Evolutionary conservation across 495 filamentous ascomycete genomes (phyloP).

Genomic region (Talaromyces nanjingensis): DNA sequence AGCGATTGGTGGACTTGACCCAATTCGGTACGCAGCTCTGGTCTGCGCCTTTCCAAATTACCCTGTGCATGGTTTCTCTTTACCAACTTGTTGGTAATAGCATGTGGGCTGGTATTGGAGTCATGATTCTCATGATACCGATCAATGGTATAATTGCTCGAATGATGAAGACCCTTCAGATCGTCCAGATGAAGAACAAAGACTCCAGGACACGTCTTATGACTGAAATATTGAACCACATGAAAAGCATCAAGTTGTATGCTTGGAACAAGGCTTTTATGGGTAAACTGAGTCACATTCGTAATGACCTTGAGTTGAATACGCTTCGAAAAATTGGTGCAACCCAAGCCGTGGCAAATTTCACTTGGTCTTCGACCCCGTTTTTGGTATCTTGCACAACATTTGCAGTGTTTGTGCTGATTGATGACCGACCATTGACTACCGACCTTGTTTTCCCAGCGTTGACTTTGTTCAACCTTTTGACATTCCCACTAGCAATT

Average conservation of each 20-base stretch:
- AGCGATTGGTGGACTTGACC: slow-evolving; percentile 87
- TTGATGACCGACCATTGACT: slow-evolving; percentile 69
- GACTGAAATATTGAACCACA: slow-evolving; percentile 98
- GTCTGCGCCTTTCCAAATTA: slow-evolving; percentile 96
- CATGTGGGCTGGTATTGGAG: slow-evolving; percentile 93
- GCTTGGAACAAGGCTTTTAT: slow-evolving; percentile 97
- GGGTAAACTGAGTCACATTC: slow-evolving; percentile 89
- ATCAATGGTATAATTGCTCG: slow-evolving; percentile 89
- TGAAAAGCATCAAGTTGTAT: slow-evolving; percentile 99
- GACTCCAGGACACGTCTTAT: slow-evolving; percentile 88
- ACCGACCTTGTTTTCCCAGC: slow-evolving; percentile 96
- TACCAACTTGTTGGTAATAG: slow-evolving; percentile 89
- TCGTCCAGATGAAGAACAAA: slow-evolving; percentile 98
- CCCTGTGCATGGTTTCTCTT: slow-evolving; percentile 87
- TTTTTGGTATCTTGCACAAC: slow-evolving; percentile 98
- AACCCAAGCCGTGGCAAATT: slow-evolving; percentile 87
- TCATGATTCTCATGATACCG: slow-evolving; percentile 97
- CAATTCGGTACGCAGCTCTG: slow-evolving; percentile 93
- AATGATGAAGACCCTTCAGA: slow-evolving; percentile 91
- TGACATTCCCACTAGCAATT: slow-evolving; percentile 91
- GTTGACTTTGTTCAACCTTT: slow-evolving; percentile 82
- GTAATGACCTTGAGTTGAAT: slow-evolving; percentile 91
- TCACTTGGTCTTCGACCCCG: slow-evolving; percentile 99
- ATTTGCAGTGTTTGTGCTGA: slow-evolving; percentile 90
- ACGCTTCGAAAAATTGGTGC: slow-evolving; percentile 95